Percentiles rank a stretch among this genome's conserved stretches.
Conservation (phyloP, 148 eudicot genomes). For the Fagopyrum tataricum region DNA sequence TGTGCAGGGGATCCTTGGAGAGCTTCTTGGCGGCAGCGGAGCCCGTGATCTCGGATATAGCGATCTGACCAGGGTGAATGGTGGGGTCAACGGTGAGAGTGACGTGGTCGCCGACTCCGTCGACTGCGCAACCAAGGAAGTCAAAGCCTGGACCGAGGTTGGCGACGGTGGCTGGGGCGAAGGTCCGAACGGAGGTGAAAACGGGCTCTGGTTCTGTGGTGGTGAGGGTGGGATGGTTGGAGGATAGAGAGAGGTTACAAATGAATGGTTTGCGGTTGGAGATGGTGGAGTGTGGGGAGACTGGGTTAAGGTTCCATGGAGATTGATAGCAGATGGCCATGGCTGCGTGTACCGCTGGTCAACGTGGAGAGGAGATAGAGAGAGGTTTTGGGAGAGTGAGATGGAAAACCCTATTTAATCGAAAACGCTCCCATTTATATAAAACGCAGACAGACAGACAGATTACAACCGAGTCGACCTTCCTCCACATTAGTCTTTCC, state of each 20-base stretch:
- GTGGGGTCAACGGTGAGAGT: constrained; percentile 44
- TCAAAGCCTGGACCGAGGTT: constrained; percentile 96
- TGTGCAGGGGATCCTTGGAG: constrained; percentile 47
- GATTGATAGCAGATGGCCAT: constrained; percentile 33
- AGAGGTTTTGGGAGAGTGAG: neutral
- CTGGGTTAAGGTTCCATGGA: constrained; percentile 20
- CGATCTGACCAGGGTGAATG: constrained; percentile 52
- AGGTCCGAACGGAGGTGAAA: constrained; percentile 59
- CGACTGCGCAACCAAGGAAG: constrained; percentile 90
- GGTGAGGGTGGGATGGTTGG: constrained; percentile 14
- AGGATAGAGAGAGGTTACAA: constrained; percentile 38
- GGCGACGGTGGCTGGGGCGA: constrained; percentile 97
- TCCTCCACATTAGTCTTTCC: too few species aligned
- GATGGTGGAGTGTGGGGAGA: constrained; percentile 10
- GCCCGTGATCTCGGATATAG: constrained; percentile 56
- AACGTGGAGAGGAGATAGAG: neutral
- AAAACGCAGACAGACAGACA: too few species aligned
- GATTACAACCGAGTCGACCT: too few species aligned
- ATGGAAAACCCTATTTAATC: neutral
- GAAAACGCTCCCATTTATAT: too few species aligned
- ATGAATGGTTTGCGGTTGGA: constrained; percentile 15
- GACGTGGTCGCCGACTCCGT: constrained; percentile 71
- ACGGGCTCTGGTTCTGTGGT: constrained; percentile 54
- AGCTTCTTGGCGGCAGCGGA: constrained; percentile 29
- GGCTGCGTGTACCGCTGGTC: neutral